Base-by-base conservation (phyloP, 169 alveolate species). In the Plasmodium sp. region DNA sequence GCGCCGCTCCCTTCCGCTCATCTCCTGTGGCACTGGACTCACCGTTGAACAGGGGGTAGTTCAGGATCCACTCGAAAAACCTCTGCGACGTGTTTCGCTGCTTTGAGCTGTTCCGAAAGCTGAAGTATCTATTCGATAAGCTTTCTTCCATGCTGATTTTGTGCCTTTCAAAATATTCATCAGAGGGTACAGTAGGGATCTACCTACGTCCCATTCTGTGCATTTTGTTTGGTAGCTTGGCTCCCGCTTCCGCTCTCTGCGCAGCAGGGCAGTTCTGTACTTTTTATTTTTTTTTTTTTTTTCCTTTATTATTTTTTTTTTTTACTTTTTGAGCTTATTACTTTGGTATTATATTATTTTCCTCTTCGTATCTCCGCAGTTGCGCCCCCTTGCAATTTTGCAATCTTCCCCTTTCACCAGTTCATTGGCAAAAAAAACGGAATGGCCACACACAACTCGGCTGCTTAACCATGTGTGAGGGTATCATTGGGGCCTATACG, bases 21-120 rank as follows among this genome's bases (percentile, higher is more conserved):
- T 14, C 54, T n/a, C 81, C 10, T 16, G n/a, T n/a, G 39, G 12
- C 14, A 16, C 31, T 9, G 12, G 81, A n/a, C 93, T 79, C 72
- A 88, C 94, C 94, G 82, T 51, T 88, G 73, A 88, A 88, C 81
- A 88, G 82, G n/a, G 94, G 94, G 73, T 88, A 88, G 36, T 88
- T 88, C 72, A 88, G 84, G 36, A 88, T 88, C 94, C 90, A 88
- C 12, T 88, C 94, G 72, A 88, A 80, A 79, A 88, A 41, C 27
- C 73, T 80, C 73, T 79, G 82, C 0, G 88, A 88, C 33, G 91
- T 22, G 18, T 62, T 88, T 18, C 75, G 12, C 48, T 88, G 91
- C 34, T 79, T 88, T 22, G 82, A 27, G 36, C 22, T 36, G 51
- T 34, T 80, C 34, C 82, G 58, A 54, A 88, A 88, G 18, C 94